Percentiles rank a stretch among this genome's conserved stretches.
These are phyloP conservation scores for Pseudonitzschia multistriata DNA, from an alignment of 108 stramenopile genomes.

Conservation along the genomic window DNA sequence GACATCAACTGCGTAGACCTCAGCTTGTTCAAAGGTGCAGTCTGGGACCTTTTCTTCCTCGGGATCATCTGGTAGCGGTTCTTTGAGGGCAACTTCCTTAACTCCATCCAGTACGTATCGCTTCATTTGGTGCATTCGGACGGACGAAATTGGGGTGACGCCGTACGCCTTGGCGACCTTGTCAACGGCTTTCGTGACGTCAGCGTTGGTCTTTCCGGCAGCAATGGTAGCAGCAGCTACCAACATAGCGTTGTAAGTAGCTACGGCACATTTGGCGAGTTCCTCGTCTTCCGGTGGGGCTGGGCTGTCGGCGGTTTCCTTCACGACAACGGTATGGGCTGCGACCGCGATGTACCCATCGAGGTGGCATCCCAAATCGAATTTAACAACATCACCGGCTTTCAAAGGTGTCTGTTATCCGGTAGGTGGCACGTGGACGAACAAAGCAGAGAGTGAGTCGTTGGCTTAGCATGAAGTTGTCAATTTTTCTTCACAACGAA, in stretches of 20 bases:
- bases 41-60: constrained; percentile 82
- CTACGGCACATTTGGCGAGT: constrained; percentile 85
- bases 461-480: neutral
- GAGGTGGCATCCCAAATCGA: constrained; percentile 98
- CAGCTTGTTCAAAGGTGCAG: constrained; percentile 82
- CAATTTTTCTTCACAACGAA: neutral
- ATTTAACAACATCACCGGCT: constrained; percentile 97
- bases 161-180: constrained; percentile 92
- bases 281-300: constrained; percentile 50
- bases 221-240: constrained; percentile 89
- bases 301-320: constrained; percentile 45
- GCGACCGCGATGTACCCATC: constrained; percentile 98
- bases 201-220: constrained; percentile 86
- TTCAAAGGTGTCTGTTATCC: constrained; percentile 68
- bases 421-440: neutral
- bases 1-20: constrained; percentile 97
- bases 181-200: constrained; percentile 90
- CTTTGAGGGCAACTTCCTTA: constrained; percentile 89
- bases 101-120: constrained; percentile 95
- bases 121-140: constrained; percentile 99
- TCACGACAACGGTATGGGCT: constrained; percentile 94
- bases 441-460: neutral
- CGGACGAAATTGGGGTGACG: constrained; percentile 91
- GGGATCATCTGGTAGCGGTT: constrained; percentile 71
- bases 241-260: constrained; percentile 97